These are phyloP conservation scores for Pseudocercospora cruenta DNA, from an alignment of 2,329 filamentous ascomycete species.

Conservation along the genomic window DNA sequence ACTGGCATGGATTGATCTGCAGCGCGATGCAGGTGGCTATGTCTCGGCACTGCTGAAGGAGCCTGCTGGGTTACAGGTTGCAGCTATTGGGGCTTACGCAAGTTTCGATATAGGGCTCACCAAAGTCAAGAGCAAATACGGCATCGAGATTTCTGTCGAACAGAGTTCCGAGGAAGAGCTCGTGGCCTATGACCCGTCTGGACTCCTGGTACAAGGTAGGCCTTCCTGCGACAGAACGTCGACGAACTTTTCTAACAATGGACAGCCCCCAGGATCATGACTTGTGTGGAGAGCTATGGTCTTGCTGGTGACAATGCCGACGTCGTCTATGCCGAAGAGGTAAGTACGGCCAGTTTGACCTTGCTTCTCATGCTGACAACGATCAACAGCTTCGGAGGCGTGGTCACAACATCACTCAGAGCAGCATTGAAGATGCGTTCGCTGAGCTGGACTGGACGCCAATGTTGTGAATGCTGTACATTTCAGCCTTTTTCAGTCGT, in stretches of 20 bases:
- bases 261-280: neutral
- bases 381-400: neutral
- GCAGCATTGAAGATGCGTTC: neutral
- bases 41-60: slow-evolving; percentile 18
- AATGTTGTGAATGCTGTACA: neutral
- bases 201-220: neutral
- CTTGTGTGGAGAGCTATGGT: neutral
- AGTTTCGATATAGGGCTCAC: neutral
- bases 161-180: neutral
- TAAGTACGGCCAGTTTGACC: neutral
- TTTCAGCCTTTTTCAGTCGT: neutral
- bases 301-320: neutral
- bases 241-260: neutral
- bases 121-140: neutral
- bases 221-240: neutral
- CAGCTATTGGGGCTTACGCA: neutral
- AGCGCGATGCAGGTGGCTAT: slow-evolving; percentile 15
- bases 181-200: neutral
- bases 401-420: neutral
- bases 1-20: slow-evolving; percentile 20
- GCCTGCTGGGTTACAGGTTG: slow-evolving; percentile 9
- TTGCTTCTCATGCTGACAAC: neutral
- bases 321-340: neutral
- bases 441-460: neutral
- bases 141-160: neutral